Evolutionary conservation across 225 moss, liverwort and hornwort genomes (phyloP), one percentile per base, ranked within the genome.

Genomic region (Rhytidiadelphus loreus): DNA sequence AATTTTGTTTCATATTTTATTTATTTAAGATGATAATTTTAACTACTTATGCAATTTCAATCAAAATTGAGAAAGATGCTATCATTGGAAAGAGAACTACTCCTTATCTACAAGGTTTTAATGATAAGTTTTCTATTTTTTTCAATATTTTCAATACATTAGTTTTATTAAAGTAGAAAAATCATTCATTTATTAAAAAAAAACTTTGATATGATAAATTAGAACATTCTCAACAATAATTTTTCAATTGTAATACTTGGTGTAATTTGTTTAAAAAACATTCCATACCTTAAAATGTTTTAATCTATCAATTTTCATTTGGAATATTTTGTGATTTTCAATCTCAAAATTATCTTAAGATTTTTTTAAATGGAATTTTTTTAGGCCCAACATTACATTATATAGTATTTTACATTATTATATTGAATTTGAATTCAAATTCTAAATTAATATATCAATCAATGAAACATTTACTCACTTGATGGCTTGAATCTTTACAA

Each of bases 211-310:
- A n/a, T n/a, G n/a, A n/a, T n/a, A n/a, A n/a, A n/a, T n/a, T n/a
- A n/a, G n/a, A n/a, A n/a, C n/a, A n/a, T n/a, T n/a, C 0, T 28
- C 1, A 0, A 2, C 5, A 41, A 8, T 39, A 26, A 6, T 37
- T 78, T 56, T 16, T 3, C 2, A 17, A 16, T 26, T 16, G 7
- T 25, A 39, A 12, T 26, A 26, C 26, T 12, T 28, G 19, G 29
- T 10, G 29, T 10, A 12, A 39, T 57, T 77, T 11, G 0, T 25
- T 57, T 7, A 2, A 20, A 29, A 4, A 61, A 4, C 0, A 43
- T 43, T 43, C 6, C 13, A 62, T 8, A 33, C 4, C 15, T 15
- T 19, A 33, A n/a, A 30, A 44, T 32, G 1, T 33, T 62, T 23
- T 81, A 61, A 26, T 2, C 10, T 44, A 9, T 30, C 3, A 48